Evolutionary conservation across 305 asterid genomes (phyloP), one percentile per base, ranked within the genome.

Genomic region (Fraxinus baroniana): DNA sequence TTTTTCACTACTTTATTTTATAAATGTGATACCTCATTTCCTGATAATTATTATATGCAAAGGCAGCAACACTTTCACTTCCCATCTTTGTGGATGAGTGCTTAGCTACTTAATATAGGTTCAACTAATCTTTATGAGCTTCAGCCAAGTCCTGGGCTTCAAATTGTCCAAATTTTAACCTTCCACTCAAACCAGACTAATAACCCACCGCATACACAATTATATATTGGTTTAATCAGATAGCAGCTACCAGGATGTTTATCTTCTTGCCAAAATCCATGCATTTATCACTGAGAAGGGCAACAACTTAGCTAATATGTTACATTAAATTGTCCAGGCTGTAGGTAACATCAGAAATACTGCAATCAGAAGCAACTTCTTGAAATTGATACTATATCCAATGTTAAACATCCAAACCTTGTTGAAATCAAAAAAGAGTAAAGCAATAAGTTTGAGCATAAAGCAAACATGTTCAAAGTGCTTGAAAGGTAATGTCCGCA

Each of bases 371-470:
- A 78, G 24, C 72, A 35, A 18, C 82, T 78, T n/a, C n/a, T n/a
- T n/a, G 98, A 95, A 92, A 95, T 95, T 37, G 94, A 91, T 85
- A 90, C 95, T 55, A 92, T 94, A 85, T 92, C 98, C 73, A 87
- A 90, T 80, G 97, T 92, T 84, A 90, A 83, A 86, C 98, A 95
- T 87, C 97, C 95, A 85, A 92, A 94, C 91, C 97, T 95, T 49
- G 98, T 95, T 70, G 94, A 91, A 85, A 1, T 37, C 7, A 7
- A 7, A 37, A 37, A 37, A n/a, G n/a, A n/a, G n/a, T n/a, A n/a
- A n/a, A n/a, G n/a, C n/a, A n/a, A n/a, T n/a, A n/a, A n/a, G n/a
- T n/a, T n/a, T n/a, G n/a, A n/a, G n/a, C n/a, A n/a, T n/a, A n/a
- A n/a, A n/a, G n/a, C n/a, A n/a, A n/a, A n/a, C n/a, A n/a, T n/a